Conservation (phyloP, 768 basidiomycete species). For the Lactifluus piperatus region DNA sequence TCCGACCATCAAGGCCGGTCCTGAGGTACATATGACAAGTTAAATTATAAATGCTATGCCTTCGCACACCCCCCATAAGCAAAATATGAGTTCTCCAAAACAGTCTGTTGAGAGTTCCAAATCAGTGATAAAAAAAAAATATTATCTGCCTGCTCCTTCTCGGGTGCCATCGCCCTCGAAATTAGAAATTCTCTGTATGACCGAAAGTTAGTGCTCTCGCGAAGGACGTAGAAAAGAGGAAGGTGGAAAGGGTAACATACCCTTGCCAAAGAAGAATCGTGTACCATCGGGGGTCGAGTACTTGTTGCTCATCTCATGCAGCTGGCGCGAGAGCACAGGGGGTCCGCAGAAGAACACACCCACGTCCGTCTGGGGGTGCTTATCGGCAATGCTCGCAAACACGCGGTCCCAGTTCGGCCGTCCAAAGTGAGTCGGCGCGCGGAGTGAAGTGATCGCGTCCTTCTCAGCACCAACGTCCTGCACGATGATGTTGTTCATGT, state of each 20-base stretch:
- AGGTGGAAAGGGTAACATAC: slow-evolving; percentile 27
- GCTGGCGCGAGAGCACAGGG: slow-evolving; percentile 51
- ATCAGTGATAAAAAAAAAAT: neutral
- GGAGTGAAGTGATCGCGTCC: slow-evolving; percentile 82
- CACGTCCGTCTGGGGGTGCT: slow-evolving; percentile 82
- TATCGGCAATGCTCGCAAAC: slow-evolving; percentile 64
- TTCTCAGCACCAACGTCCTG: slow-evolving; percentile 90
- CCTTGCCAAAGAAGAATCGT: slow-evolving; percentile 87
- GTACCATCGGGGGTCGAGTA: slow-evolving; percentile 73
- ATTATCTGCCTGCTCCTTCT: neutral
- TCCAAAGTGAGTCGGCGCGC: slow-evolving; percentile 90
- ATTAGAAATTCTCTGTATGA: slow-evolving; percentile 10
- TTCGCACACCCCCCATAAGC: neutral
- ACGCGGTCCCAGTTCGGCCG: slow-evolving; percentile 80
- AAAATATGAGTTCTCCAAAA: neutral
- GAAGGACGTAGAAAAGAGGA: neutral
- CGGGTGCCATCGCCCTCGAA: neutral
- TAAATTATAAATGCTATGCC: neutral
- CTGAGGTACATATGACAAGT: neutral
- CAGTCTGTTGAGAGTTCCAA: neutral
- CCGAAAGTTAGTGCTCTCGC: neutral
- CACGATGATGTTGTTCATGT: slow-evolving; percentile 88
- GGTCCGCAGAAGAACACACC: slow-evolving; percentile 96
- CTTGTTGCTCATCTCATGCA: slow-evolving; percentile 79
- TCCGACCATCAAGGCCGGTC: slow-evolving; percentile 1